Evolutionary conservation across 441 rosid species (phyloP), one percentile per base, ranked within the genome.

Genomic region (Hura crepitans): DNA sequence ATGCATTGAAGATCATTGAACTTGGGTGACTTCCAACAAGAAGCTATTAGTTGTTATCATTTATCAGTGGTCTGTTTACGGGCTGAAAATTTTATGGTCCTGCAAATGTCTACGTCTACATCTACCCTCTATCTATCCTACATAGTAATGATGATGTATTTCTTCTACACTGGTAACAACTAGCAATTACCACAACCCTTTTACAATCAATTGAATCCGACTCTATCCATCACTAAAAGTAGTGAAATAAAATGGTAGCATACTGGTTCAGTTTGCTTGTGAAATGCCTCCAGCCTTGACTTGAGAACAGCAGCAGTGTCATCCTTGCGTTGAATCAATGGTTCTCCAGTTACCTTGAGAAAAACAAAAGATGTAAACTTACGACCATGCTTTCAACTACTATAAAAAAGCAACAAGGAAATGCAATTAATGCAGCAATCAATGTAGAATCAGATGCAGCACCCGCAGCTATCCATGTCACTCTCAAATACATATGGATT

Each of bases 241-340:
- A 69, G 47, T 28, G 15, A 39, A 59, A 64, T 15, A 13, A 73
- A 70, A 65, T 12, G 45, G 70, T 57, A 51, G 49, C 73, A 60
- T 84, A 95, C 97, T 7, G 97, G 99, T 71, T 89, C 92, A 13
- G 97, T 95, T 81, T 92, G 97, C 84, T 70, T 85, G 90, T 95
- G 99, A 78, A 95, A 95, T 65, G 89, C 82, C 70, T 90, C 96
- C 75, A 95, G 92, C 82, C 99, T 89, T 43, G 96, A 89, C 74
- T 78, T 92, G 17, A 95, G 90, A 74, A 95, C 97, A 60, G 89
- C 92, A 0, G 89, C 96, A 47, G 89, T 92, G 71, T 95, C 99
- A 70, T 95, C 99, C 80, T 90, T 86, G 20, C 99, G 94, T 79
- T 91, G 97, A 80, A 95, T 92, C 84, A 92, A 78, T 43, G 96